phyloP scores from a whole-genome alignment of 2,329 filamentous ascomycete species.

The Aspergillus sp. region DNA sequence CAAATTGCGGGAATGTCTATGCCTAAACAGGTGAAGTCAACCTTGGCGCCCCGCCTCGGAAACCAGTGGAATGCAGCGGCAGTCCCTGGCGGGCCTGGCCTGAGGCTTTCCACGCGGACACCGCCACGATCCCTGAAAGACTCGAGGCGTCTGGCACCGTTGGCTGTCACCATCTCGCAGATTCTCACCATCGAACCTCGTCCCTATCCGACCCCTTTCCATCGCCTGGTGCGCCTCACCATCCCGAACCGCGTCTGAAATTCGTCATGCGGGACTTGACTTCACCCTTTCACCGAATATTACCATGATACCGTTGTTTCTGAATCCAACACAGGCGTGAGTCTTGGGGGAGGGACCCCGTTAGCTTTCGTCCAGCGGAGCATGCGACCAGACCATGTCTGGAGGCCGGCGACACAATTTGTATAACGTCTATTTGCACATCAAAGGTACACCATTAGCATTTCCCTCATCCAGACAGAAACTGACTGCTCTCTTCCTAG shows the following conservation, averaged over 20 bases:
- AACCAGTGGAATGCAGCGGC: background rate
- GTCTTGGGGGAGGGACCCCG: constrained; percentile 3
- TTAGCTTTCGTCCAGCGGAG: constrained; percentile 11
- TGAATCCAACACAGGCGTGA: constrained; percentile 3
- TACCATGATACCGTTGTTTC: constrained; percentile 3
- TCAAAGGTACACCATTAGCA: constrained; percentile 10
- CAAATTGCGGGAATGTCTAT: background rate
- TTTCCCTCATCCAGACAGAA: background rate
- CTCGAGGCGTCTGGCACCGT: background rate
- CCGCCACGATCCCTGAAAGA: constrained; percentile 3
- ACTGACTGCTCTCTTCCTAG: constrained; percentile 4
- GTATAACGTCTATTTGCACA: constrained; percentile 14
- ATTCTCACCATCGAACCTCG: background rate
- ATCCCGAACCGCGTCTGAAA: background rate
- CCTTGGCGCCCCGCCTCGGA: background rate
- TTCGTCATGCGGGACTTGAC: background rate
- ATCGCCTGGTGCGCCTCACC: constrained; percentile 3
- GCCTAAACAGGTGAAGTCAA: background rate
- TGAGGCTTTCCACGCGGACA: background rate
- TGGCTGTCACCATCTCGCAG: background rate
- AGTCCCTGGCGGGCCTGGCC: background rate
- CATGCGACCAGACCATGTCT: constrained; percentile 21
- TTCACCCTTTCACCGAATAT: background rate
- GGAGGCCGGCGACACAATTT: constrained; percentile 13
- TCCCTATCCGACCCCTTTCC: background rate